Conservation (phyloP, 257 asterid species). For the Echium plantagineum region DNA sequence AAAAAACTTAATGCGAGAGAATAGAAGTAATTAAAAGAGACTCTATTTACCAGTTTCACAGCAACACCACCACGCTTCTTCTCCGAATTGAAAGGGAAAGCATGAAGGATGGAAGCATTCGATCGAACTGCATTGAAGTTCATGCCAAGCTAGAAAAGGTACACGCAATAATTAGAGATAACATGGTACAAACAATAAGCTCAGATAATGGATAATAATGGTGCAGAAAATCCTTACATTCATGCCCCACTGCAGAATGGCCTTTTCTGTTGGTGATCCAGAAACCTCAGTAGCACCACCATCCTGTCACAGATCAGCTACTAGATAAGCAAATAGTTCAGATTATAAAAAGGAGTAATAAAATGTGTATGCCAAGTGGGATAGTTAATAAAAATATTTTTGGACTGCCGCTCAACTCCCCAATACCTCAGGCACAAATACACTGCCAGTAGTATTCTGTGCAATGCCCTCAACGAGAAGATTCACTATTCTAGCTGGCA, state of each 20-base stretch:
- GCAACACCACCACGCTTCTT: conserved; percentile 97
- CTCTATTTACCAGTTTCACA: conserved; percentile 44
- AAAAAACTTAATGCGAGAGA: background rate
- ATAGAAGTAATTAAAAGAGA: background rate
- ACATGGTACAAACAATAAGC: conserved; percentile 1
- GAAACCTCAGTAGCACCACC: conserved; percentile 66
- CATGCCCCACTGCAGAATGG: conserved; percentile 89
- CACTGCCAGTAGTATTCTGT: conserved; percentile 83
- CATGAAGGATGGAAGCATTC: conserved; percentile 56
- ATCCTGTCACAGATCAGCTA: conserved; percentile 36
- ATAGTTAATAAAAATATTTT: too few species aligned
- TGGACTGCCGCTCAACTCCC: background rate
- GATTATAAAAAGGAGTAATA: background rate
- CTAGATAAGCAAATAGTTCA: conserved; percentile 3
- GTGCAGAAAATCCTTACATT: conserved; percentile 32
- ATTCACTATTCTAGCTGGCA: conserved; percentile 42
- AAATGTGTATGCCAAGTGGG: too few species aligned
- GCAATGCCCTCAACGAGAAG: conserved; percentile 78
- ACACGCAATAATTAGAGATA: conserved; percentile 5
- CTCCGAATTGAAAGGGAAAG: conserved; percentile 96
- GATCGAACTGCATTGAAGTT: conserved; percentile 53
- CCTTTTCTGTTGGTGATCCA: conserved; percentile 97
- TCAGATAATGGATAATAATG: background rate
- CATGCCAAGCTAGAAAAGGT: conserved; percentile 67
- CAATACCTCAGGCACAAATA: conserved; percentile 74